A percentile compares a stretch with the other conserved stretches of the same genome.
Conservation (phyloP, 805 yeast genomes). For the Saturnispora galanensis region DNA sequence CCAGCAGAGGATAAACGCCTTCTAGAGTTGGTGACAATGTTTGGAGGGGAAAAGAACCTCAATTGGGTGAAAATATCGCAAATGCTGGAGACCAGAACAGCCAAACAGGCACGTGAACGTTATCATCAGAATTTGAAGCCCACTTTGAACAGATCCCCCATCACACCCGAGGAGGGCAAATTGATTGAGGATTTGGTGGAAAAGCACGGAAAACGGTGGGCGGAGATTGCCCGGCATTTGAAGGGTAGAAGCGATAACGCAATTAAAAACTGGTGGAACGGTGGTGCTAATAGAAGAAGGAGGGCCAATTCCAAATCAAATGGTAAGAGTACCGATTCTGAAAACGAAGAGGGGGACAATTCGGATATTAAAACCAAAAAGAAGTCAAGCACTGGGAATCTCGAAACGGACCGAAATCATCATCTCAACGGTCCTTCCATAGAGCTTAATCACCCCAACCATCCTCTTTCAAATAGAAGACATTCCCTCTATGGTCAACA, state of each 20-base stretch:
- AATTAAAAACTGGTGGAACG: slow-evolving; percentile 94
- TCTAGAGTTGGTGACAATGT: slow-evolving; percentile 54
- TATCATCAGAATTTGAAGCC: slow-evolving; percentile 90
- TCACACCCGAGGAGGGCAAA: slow-evolving; percentile 74
- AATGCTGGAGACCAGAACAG: slow-evolving; percentile 64
- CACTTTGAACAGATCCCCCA: slow-evolving; percentile 68
- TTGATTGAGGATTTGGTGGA: slow-evolving; percentile 71
- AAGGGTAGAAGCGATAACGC: slow-evolving; percentile 88
- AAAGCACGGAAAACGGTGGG: slow-evolving; percentile 84
- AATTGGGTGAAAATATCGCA: slow-evolving; percentile 86
- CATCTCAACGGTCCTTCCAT: not conserved
- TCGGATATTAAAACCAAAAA: not conserved
- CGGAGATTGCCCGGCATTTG: slow-evolving; percentile 81
- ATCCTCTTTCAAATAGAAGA: not conserved
- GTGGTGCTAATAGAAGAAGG: slow-evolving; percentile 79
- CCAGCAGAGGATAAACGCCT: slow-evolving; percentile 72
- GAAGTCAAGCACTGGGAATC: not conserved
- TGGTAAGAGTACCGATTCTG: not conserved
- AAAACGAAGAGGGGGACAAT: not conserved
- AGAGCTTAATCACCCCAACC: too few species aligned
- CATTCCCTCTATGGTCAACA: slow-evolving; percentile 1
- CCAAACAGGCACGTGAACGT: slow-evolving; percentile 86
- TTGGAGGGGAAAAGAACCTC: slow-evolving; percentile 51
- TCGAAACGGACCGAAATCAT: not conserved
- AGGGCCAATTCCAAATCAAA: slow-evolving; percentile 24